phyloP scores from a whole-genome alignment of 2,329 filamentous ascomycete genomes.

The Orbilia quercus region DNA sequence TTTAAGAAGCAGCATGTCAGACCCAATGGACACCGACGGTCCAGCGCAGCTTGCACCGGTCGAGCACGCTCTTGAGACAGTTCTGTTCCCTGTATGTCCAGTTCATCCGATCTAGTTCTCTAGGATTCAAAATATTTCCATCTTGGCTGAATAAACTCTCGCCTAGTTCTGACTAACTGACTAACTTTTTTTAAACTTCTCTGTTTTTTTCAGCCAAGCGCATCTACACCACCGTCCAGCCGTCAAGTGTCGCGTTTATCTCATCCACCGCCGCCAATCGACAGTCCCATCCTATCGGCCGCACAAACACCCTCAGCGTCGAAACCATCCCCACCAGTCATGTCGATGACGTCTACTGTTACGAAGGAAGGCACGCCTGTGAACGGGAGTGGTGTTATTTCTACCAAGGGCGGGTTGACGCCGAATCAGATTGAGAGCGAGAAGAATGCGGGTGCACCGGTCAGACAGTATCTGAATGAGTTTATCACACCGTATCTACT shows the following conservation, averaged over 20 bases:
- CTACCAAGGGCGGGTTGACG: constrained; percentile 1
- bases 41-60: constrained; percentile 5
- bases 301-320: constrained; percentile 47
- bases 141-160: neutral
- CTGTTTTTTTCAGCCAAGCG: constrained; percentile 4
- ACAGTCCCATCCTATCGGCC: constrained; percentile 46
- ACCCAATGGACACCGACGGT: constrained; percentile 50
- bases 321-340: constrained; percentile 44
- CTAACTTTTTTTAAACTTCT: constrained; percentile 7
- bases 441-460: constrained; percentile 58
- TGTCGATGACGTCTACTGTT: constrained; percentile 26
- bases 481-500: constrained; percentile 60
- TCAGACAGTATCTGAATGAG: constrained; percentile 60
- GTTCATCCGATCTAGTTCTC: neutral
- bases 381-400: neutral
- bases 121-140: neutral
- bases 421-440: constrained; percentile 12
- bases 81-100: constrained; percentile 39
- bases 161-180: neutral
- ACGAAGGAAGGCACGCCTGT: constrained; percentile 32
- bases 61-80: constrained; percentile 48
- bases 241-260: constrained; percentile 45
- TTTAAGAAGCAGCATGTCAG: constrained; percentile 20
- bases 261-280: constrained; percentile 47
- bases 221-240: constrained; percentile 32